These are phyloP conservation scores for Themeda triandra DNA, from an alignment of 176 grass and related monocot species.

Conservation along the genomic window DNA sequence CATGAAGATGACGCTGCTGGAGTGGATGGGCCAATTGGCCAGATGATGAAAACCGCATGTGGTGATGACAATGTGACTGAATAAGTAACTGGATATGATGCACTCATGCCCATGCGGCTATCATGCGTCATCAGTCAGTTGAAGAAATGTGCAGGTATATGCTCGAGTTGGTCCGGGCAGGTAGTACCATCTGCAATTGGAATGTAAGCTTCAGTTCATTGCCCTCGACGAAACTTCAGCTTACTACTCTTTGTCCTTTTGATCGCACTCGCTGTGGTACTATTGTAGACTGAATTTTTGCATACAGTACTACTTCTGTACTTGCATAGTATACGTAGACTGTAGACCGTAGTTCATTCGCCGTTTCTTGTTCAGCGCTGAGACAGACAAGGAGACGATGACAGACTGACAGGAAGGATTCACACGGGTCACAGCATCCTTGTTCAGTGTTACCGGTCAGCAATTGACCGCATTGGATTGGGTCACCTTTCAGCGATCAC, in stretches of 20 bases:
- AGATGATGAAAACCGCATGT: background rate
- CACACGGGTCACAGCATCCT: background rate
- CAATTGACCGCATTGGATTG: background rate
- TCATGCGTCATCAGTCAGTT: no score
- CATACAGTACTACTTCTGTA: no score
- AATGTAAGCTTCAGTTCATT: background rate
- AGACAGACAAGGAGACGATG: background rate
- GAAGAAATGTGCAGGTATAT: background rate
- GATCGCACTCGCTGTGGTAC: background rate
- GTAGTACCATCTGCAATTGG: background rate
- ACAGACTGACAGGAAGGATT: background rate
- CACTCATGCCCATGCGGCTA: background rate
- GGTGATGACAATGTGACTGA: background rate
- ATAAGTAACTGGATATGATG: background rate
- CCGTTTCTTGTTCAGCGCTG: background rate
- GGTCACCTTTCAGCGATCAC: background rate
- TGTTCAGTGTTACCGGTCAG: background rate
- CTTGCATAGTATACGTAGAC: background rate
- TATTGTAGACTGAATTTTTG: no score
- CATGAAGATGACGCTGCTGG: background rate
- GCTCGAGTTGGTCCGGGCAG: background rate
- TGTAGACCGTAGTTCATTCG: background rate
- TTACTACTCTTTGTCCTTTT: background rate
- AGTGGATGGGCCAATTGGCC: background rate
- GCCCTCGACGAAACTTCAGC: background rate